These are phyloP conservation scores for Colletotrichum sp. DNA, from an alignment of 2,329 filamentous ascomycete species.

Conservation along the genomic window DNA sequence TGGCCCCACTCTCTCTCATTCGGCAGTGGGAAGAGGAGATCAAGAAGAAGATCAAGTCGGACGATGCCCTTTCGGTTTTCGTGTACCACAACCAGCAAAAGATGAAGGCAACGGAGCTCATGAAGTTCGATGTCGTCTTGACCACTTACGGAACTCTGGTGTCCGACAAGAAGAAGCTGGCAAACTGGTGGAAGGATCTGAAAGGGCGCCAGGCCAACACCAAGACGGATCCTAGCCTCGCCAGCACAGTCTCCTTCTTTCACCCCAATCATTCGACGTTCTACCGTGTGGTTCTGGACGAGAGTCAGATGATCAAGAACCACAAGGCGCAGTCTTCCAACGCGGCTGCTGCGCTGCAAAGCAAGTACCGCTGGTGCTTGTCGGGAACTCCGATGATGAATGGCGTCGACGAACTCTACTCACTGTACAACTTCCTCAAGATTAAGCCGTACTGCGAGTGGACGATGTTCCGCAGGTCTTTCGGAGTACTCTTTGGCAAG, in stretches of 20 bases:
- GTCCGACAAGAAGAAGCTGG: slow-evolving; percentile 67
- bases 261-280: slow-evolving; percentile 63
- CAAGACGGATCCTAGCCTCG: slow-evolving; percentile 38
- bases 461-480: slow-evolving; percentile 61
- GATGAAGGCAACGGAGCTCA: slow-evolving; percentile 63
- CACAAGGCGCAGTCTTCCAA: slow-evolving; percentile 59
- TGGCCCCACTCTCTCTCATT: slow-evolving; percentile 80
- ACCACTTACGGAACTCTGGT: slow-evolving; percentile 79
- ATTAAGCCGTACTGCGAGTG: slow-evolving; percentile 76
- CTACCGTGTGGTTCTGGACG: slow-evolving; percentile 76
- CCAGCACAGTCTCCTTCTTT: slow-evolving; percentile 58
- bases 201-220: slow-evolving; percentile 40
- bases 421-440: slow-evolving; percentile 75
- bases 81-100: slow-evolving; percentile 68
- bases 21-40: slow-evolving; percentile 88
- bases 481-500: slow-evolving; percentile 42
- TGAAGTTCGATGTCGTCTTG: slow-evolving; percentile 73
- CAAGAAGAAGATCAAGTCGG: slow-evolving; percentile 65
- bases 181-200: slow-evolving; percentile 39
- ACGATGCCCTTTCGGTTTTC: slow-evolving; percentile 65
- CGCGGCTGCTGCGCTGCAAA: slow-evolving; percentile 53
- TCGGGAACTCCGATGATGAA: slow-evolving; percentile 93
- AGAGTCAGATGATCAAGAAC: slow-evolving; percentile 84
- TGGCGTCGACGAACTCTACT: slow-evolving; percentile 75
- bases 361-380: slow-evolving; percentile 73